Evolutionary conservation across 352 stramenopile genomes (phyloP).

Genomic region (Phytophthora melonis): DNA sequence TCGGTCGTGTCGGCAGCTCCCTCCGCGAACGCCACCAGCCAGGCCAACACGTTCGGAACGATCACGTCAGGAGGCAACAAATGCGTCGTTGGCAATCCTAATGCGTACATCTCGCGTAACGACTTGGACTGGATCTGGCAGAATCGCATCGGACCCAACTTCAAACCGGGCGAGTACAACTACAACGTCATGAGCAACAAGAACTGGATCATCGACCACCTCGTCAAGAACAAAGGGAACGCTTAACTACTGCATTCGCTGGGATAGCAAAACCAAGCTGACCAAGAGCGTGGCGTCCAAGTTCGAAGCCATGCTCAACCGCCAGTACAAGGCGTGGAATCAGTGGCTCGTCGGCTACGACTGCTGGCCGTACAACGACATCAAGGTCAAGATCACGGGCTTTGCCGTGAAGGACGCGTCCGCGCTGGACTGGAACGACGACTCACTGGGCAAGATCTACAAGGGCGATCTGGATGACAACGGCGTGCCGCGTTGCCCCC

Average conservation of each 20-base stretch:
- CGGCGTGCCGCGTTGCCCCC: constrained; percentile 34
- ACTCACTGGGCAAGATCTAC: neutral
- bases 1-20: no score
- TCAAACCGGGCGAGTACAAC: neutral
- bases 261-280: neutral
- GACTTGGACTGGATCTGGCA: constrained; percentile 27
- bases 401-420: neutral
- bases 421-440: neutral
- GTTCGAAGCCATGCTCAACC: constrained; percentile 17
- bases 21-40: no score
- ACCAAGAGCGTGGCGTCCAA: constrained; percentile 41
- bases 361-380: constrained; percentile 15
- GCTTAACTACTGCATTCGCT: constrained; percentile 34
- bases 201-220: constrained; percentile 45
- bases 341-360: constrained; percentile 37
- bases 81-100: constrained; percentile 27
- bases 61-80: constrained; percentile 26
- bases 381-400: neutral
- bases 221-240: constrained; percentile 48
- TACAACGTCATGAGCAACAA: constrained; percentile 15
- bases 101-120: constrained; percentile 18
- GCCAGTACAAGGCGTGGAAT: constrained; percentile 37
- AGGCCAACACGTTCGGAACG: constrained; percentile 3
- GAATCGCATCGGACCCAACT: constrained; percentile 14
- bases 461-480: constrained; percentile 21